phyloP scores from a whole-genome alignment of 257 asterid genomes.

The Lavandula angustifolia region DNA sequence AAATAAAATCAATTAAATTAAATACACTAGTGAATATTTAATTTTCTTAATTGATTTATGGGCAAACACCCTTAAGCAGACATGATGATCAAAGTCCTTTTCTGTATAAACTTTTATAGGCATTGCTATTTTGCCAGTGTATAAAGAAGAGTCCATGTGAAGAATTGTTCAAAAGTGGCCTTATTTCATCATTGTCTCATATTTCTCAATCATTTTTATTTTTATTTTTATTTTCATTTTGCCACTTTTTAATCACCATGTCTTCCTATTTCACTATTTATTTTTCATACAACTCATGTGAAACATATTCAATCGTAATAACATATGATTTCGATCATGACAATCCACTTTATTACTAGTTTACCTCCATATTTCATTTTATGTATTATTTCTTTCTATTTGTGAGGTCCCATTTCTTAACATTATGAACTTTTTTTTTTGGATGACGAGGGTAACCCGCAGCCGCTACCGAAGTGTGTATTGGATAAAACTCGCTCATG shows the following conservation, averaged over 20 bases:
- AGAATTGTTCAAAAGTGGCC: background rate
- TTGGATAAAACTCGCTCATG: no score
- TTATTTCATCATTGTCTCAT: conserved; percentile 37
- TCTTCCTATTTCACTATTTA: background rate
- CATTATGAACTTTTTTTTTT: background rate
- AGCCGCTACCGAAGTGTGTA: no score
- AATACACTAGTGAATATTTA: no score
- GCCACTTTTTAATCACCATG: conserved; percentile 1
- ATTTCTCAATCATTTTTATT: conserved; percentile 29
- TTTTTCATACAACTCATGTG: no score
- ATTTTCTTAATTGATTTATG: background rate
- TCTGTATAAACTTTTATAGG: conserved; percentile 12
- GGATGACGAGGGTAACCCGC: no score
- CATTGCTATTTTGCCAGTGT: conserved; percentile 38
- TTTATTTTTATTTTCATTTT: no score
- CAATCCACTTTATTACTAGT: no score
- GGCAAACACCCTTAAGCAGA: conserved; percentile 33
- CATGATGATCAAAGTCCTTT: conserved; percentile 37
- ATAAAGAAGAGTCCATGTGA: conserved; percentile 33
- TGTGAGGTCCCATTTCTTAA: conserved; percentile 26
- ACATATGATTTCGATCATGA: no score
- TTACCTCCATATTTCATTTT: no score
- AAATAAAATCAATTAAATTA: no score
- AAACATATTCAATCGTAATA: no score
- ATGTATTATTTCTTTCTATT: background rate